Evolutionary conservation across 1,139 yeast genomes (phyloP).

Genomic region (Wickerhamomyces sp.): DNA sequence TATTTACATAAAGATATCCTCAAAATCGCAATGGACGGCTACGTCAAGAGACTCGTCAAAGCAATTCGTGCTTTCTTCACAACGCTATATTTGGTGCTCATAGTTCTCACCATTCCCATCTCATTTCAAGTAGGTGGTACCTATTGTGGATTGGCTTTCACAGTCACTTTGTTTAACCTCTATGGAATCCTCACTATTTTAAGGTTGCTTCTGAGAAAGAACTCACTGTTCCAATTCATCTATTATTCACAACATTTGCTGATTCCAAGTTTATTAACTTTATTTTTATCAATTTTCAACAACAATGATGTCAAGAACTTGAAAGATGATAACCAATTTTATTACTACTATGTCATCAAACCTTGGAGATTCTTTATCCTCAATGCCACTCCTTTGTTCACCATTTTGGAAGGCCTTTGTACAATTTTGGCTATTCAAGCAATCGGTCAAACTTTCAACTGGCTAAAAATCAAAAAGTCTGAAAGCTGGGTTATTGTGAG

Average conservation of each 20-base stretch:
- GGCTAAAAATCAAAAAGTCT: constrained; percentile 45
- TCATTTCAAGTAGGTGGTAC: constrained; percentile 96
- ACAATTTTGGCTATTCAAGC: constrained; percentile 86
- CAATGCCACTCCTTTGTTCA: constrained; percentile 84
- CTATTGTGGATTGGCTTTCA: constrained; percentile 82
- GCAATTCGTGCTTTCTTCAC: constrained; percentile 36
- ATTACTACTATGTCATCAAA: constrained; percentile 35
- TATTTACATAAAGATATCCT: no score
- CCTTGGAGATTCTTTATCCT: constrained; percentile 70
- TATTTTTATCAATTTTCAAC: constrained; percentile 59
- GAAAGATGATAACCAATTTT: constrained; percentile 17
- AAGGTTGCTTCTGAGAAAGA: constrained; percentile 49
- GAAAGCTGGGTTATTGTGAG: constrained; percentile 84
- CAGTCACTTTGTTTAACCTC: constrained; percentile 64
- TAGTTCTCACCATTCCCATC: constrained; percentile 80
- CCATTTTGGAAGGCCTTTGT: constrained; percentile 89
- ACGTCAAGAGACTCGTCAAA: constrained; percentile 6
- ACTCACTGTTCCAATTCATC: constrained; percentile 47
- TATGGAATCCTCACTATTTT: constrained; percentile 73
- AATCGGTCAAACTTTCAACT: constrained; percentile 73
- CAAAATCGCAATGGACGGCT: no score
- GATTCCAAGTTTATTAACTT: constrained; percentile 74
- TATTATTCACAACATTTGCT: constrained; percentile 80
- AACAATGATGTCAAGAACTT: constrained; percentile 18
- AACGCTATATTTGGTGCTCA: constrained; percentile 55